Evolutionary conservation across 108 stramenopile species (phyloP).

Genomic region (Schizochytrium sp.): DNA sequence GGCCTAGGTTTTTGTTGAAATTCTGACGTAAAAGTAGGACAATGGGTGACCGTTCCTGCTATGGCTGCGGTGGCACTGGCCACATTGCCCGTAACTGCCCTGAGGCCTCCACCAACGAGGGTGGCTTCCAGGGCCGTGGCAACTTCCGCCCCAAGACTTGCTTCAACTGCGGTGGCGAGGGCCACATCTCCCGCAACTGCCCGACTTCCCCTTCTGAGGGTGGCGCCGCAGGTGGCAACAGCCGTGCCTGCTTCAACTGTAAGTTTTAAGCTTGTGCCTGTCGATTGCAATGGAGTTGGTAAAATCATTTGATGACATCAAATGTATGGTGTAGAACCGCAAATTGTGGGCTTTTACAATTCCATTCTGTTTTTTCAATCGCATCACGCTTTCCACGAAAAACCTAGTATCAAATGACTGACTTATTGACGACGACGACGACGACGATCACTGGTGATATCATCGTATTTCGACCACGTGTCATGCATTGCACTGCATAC

Average conservation of each 20-base stretch:
- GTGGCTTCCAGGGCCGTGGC: slow-evolving; percentile 38
- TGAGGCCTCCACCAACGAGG: slow-evolving; percentile 26
- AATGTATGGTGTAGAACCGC: no score
- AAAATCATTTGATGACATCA: no score
- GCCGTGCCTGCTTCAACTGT: slow-evolving; percentile 58
- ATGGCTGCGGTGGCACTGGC: slow-evolving; percentile 61
- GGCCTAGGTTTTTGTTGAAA: no score
- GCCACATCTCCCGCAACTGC: slow-evolving; percentile 79
- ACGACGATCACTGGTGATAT: background rate
- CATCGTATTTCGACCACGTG: background rate
- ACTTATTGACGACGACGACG: background rate
- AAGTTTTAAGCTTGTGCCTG: background rate
- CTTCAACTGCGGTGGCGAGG: slow-evolving; percentile 84
- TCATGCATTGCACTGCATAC: background rate
- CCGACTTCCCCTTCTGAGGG: slow-evolving; percentile 56
- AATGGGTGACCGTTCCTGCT: slow-evolving; percentile 62
- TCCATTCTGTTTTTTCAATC: background rate
- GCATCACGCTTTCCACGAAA: background rate
- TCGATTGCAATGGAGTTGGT: no score
- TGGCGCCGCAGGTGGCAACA: background rate
- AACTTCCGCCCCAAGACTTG: slow-evolving; percentile 76
- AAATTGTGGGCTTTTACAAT: background rate
- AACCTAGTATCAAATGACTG: background rate
- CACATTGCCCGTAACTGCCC: slow-evolving; percentile 42
- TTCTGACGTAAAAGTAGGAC: background rate